Conservation (phyloP, 2,329 filamentous ascomycete genomes). For the Macrophomina tecta region DNA sequence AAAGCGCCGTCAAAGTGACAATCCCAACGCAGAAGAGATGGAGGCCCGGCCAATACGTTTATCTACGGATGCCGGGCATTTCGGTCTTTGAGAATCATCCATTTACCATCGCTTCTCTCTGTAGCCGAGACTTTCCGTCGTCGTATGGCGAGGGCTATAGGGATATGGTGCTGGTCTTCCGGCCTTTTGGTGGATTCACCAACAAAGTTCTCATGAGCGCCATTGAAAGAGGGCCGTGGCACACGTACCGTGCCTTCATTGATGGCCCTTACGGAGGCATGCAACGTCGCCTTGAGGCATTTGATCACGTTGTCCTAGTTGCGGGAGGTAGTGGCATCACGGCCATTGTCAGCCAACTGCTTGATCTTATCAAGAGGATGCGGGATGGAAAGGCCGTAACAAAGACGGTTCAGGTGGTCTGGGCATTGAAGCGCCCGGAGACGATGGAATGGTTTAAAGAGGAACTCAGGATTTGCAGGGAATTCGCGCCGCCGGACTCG, state of each 20-base stretch:
- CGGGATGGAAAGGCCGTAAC: slow-evolving; percentile 93
- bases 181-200: slow-evolving; percentile 90
- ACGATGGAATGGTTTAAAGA: slow-evolving; percentile 98
- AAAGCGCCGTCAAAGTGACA: slow-evolving; percentile 94
- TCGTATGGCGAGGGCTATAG: slow-evolving; percentile 87
- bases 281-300: slow-evolving; percentile 85
- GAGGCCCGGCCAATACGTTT: slow-evolving; percentile 93
- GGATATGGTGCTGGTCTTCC: slow-evolving; percentile 89
- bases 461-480: slow-evolving; percentile 88
- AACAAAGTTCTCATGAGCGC: slow-evolving; percentile 82
- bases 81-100: slow-evolving; percentile 92
- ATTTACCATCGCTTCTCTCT: slow-evolving; percentile 92
- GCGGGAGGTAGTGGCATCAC: slow-evolving; percentile 95
- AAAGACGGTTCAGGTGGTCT: slow-evolving; percentile 88
- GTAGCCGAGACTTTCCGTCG: slow-evolving; percentile 90
- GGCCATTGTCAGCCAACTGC: slow-evolving; percentile 85
- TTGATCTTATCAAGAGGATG: slow-evolving; percentile 96
- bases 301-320: slow-evolving; percentile 91
- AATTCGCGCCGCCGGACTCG: slow-evolving; percentile 84
- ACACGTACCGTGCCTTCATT: slow-evolving; percentile 89
- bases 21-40: slow-evolving; percentile 92
- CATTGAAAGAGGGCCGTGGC: slow-evolving; percentile 83
- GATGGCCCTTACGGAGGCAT: slow-evolving; percentile 96
- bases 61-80: slow-evolving; percentile 91
- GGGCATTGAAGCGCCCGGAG: slow-evolving; percentile 88